Evolutionary conservation across 2,329 filamentous ascomycete genomes (phyloP), one percentile per base, ranked within the genome.

Genomic region (Fulvia fulva): DNA sequence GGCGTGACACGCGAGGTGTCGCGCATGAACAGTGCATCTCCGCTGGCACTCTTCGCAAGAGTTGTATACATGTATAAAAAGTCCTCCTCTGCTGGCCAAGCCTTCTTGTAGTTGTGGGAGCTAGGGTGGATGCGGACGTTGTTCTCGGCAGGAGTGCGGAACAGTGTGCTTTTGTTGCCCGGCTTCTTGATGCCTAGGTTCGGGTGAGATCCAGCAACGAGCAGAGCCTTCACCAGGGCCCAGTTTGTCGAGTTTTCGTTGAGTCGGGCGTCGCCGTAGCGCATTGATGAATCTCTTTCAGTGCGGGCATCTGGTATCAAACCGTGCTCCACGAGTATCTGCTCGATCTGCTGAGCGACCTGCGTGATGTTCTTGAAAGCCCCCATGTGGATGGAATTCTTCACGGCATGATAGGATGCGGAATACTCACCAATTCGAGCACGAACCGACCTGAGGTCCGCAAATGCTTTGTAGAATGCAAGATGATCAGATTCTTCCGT

Each of bases 401-500:
- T 56, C 16, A 67, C 60, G 2, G 71, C 71, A 41, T 71, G 74
- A 3, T 66, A 43, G 3, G 58, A 63, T n/a, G 75, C 74, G 9
- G 57, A 56, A 5, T 61, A 22, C 21, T 63, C 45, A 3, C 76
- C 76, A 12, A 69, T 22, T 49, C 70, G 59, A 30, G 70, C 62
- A 23, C 67, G 63, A n/a, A 70, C 55, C 3, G 66, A 55, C 25
- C 74, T 72, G 52, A 78, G 67, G 37, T 74, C 72, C 26, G 69
- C 68, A 62, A 79, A 78, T 12, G 77, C 77, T 41, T 78, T 77
- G 43, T 80, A 59, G 7, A 73, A 61, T 34, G 73, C 73, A 23
- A 81, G 73, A 56, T 81, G 78, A 58, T 82, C 80, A 55, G 78
- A 80, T 3, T 73, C 72, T 5, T 69, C 68, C 16, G 67, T 60